A percentile compares a stretch with the other conserved stretches of the same genome.
Conservation (phyloP, 345 rosid species). For the Eucalyptus regnans region DNA sequence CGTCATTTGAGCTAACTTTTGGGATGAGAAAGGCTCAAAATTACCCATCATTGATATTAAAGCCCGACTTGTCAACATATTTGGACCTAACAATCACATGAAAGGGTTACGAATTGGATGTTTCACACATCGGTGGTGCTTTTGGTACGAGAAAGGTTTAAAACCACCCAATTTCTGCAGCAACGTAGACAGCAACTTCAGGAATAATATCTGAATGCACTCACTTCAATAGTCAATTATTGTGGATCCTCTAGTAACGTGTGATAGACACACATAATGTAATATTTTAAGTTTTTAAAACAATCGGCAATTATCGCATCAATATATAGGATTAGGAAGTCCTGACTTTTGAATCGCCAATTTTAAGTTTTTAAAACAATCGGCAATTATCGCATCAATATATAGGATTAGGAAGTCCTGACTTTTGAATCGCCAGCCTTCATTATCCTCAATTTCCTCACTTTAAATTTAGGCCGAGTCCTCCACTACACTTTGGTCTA, state of each 20-base stretch:
- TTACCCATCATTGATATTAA: background rate
- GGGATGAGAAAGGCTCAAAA: background rate
- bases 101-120: background rate
- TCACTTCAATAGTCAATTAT: background rate
- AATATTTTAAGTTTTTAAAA: background rate
- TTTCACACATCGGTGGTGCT: no score
- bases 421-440: background rate
- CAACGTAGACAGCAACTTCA: background rate
- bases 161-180: background rate
- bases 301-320: background rate
- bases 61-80: no score
- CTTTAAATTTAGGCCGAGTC: background rate
- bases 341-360: no score
- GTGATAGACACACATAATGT: background rate
- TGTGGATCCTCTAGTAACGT: background rate
- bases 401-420: background rate
- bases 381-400: background rate
- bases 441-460: background rate
- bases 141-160: no score
- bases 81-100: background rate
- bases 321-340: background rate
- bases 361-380: background rate
- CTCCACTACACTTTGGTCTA: background rate
- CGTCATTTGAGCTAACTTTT: rapidly evolving
- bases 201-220: background rate